Conservation (phyloP, 805 yeast species). For the Wickerhamomyces pijperi region DNA sequence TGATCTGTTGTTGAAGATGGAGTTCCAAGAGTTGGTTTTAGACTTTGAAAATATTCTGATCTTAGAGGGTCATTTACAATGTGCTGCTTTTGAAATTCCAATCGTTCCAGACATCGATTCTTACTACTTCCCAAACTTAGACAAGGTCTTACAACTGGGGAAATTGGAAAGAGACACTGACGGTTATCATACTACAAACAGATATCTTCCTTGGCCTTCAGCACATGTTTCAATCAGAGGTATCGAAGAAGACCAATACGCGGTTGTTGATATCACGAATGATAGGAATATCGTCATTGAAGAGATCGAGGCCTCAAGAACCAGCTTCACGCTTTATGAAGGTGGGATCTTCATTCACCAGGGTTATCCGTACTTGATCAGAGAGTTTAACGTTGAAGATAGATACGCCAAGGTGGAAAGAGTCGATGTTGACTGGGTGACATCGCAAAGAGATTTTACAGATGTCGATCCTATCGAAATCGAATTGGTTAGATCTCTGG, state of each 20-base stretch:
- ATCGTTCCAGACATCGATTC: constrained; percentile 40
- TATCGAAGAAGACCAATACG: constrained; percentile 69
- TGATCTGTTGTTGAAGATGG: constrained; percentile 38
- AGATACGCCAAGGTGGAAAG: constrained; percentile 75
- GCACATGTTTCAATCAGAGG: constrained; percentile 70
- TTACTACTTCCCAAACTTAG: constrained; percentile 36
- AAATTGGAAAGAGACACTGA: constrained; percentile 28
- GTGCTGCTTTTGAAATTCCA: constrained; percentile 87
- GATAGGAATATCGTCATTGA: constrained; percentile 72
- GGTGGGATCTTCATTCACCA: constrained; percentile 94
- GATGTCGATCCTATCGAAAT: constrained; percentile 82
- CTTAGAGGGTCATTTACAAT: constrained; percentile 77
- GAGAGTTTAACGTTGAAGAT: constrained; percentile 74
- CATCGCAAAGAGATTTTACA: constrained; percentile 84
- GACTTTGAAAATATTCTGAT: constrained; percentile 53
- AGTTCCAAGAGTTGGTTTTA: constrained; percentile 47
- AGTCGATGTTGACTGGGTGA: constrained; percentile 90
- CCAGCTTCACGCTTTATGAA: constrained; percentile 79
- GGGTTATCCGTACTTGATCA: constrained; percentile 80
- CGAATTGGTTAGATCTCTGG: constrained; percentile 48
- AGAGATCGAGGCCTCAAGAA: constrained; percentile 79
- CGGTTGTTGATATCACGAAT: constrained; percentile 84
- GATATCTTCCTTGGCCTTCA: constrained; percentile 76
- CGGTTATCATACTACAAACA: constrained; percentile 44
- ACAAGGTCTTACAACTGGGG: constrained; percentile 16